These are phyloP conservation scores for Pseudomonodictys pantanalensis DNA, from an alignment of 495 filamentous ascomycete species.

Conservation along the genomic window DNA sequence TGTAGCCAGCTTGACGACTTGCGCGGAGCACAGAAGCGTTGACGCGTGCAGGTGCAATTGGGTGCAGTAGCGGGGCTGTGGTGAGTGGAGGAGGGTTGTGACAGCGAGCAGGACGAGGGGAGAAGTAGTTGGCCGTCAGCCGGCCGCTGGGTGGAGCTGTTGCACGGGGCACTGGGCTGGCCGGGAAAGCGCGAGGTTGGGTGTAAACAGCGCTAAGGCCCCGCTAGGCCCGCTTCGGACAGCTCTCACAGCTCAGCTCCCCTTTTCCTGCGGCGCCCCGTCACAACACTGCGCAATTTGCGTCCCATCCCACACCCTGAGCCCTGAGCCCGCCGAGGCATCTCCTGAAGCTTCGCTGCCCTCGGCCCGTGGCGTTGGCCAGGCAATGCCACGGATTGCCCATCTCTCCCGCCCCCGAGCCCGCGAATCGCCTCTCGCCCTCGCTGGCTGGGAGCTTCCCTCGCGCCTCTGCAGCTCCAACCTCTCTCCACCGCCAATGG, in stretches of 20 bases:
- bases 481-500: not conserved
- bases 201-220: conserved; percentile 20
- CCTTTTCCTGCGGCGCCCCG: conserved; percentile 2
- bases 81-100: conserved; percentile 24
- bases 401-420: not conserved
- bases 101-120: conserved; percentile 1
- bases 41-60: conserved; percentile 29
- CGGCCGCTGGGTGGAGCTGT: conserved; percentile 12
- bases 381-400: not conserved
- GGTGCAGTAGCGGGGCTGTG: conserved; percentile 24
- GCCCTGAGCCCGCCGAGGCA: not conserved
- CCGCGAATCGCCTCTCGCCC: not conserved
- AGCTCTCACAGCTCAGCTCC: conserved; percentile 6
- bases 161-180: conserved; percentile 1
- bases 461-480: not conserved
- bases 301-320: not conserved
- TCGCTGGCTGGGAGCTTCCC: conserved; percentile 1
- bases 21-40: not conserved
- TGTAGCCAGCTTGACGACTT: conserved; percentile 27
- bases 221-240: conserved; percentile 4
- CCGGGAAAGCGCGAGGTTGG: conserved; percentile 17
- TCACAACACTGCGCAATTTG: not conserved
- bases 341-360: not conserved
- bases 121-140: conserved; percentile 19
- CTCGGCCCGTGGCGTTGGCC: not conserved